Conservation (phyloP, 2,329 filamentous ascomycete genomes). For the Fusarium nygamai region DNA sequence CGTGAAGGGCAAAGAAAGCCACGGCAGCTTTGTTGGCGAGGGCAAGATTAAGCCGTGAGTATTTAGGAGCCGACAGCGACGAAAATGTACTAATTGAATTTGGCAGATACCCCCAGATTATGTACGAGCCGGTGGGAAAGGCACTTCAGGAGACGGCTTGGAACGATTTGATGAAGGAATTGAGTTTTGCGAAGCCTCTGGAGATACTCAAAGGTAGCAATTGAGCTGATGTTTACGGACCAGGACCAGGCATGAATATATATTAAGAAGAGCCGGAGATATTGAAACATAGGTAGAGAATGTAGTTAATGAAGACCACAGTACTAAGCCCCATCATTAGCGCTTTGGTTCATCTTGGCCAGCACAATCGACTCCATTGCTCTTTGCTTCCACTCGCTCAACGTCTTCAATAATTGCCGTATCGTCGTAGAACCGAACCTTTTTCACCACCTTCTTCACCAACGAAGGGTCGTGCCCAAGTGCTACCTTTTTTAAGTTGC, state of each 20-base stretch:
- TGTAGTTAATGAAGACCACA: neutral
- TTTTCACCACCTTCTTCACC: neutral
- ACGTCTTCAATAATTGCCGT: neutral
- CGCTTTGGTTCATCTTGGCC: neutral
- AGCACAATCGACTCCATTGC: neutral
- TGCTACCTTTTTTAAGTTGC: neutral
- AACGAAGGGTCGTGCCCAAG: neutral
- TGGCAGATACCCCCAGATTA: constrained; percentile 24
- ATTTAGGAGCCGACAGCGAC: neutral
- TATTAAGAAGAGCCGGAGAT: neutral
- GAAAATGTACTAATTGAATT: neutral
- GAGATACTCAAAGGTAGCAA: constrained; percentile 3
- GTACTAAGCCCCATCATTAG: neutral
- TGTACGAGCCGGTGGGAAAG: constrained; percentile 35
- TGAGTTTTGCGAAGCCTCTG: constrained; percentile 32
- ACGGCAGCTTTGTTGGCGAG: constrained; percentile 41
- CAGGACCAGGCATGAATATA: no score
- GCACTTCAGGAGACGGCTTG: constrained; percentile 32
- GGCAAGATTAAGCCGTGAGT: constrained; percentile 42
- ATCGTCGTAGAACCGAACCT: constrained; percentile 7
- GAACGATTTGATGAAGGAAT: constrained; percentile 37
- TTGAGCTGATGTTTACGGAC: neutral
- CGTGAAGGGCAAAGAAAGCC: constrained; percentile 35
- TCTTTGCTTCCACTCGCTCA: neutral
- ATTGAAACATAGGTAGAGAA: neutral